Percentiles rank a stretch among this genome's conserved stretches.
Evolutionary conservation across 179 eudicot genomes (phyloP).

Genomic region (Camellia oleifera): DNA sequence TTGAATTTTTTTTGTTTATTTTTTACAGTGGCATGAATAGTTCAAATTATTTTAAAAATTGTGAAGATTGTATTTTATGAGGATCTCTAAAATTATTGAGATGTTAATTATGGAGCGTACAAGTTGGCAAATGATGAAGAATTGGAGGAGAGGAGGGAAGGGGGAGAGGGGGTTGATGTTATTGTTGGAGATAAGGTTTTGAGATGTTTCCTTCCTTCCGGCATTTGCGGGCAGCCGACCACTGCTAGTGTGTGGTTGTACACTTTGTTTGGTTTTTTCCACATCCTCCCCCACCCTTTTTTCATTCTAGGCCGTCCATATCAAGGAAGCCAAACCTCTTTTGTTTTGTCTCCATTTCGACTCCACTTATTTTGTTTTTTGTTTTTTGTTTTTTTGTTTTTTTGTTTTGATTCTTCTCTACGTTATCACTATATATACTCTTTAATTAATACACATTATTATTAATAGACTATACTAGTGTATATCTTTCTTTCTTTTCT

Average conservation of each 20-base stretch:
- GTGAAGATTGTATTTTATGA: too few species aligned
- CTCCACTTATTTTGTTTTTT: not conserved
- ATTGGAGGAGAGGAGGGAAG: not conserved
- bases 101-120: not conserved
- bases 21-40: too few species aligned
- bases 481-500: too few species aligned
- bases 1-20: too few species aligned
- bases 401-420: not conserved
- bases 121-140: not conserved
- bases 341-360: not conserved
- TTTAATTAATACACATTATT: not conserved
- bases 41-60: too few species aligned
- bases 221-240: constrained; percentile 3
- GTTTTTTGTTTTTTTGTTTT: not conserved
- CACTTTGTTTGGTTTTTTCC: not conserved
- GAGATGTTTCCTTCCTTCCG: not conserved
- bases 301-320: not conserved
- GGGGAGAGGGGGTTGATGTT: not conserved
- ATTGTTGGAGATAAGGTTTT: constrained; percentile 6
- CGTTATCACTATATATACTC: not conserved
- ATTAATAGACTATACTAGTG: too few species aligned
- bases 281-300: not conserved
- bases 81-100: too few species aligned
- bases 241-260: not conserved
- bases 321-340: not conserved